Percentiles rank a stretch among this genome's conserved stretches.
These are phyloP conservation scores for Deakozyma indianensis DNA, from an alignment of 805 yeast species.

Conservation along the genomic window DNA sequence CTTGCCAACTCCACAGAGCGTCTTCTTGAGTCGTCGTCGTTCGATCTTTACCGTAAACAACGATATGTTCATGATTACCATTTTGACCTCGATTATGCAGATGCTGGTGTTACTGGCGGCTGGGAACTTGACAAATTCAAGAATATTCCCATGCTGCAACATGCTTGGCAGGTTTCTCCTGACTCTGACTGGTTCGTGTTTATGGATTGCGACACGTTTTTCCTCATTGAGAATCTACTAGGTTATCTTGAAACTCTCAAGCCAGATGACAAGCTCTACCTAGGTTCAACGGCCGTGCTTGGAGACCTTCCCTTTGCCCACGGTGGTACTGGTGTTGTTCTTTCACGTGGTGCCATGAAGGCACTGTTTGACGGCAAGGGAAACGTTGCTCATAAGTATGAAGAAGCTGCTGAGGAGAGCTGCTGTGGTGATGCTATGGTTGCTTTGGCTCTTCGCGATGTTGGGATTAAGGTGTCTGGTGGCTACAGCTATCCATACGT, in stretches of 20 bases:
- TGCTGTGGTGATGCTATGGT: constrained; percentile 26
- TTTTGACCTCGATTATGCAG: constrained; percentile 11
- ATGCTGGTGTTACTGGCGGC: constrained; percentile 12
- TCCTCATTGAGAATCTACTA: constrained; percentile 17
- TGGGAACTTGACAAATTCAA: constrained; percentile 25
- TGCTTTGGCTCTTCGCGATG: constrained; percentile 13
- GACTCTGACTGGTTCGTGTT: constrained; percentile 22
- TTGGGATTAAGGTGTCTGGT: constrained; percentile 6
- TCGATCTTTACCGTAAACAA: constrained; percentile 16
- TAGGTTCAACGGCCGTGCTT: constrained; percentile 18
- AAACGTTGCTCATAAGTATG: constrained; percentile 10
- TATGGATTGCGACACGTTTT: constrained; percentile 22
- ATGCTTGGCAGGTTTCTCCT: constrained; percentile 19
- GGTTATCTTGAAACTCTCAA: constrained; percentile 12
- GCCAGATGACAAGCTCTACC: constrained; percentile 16
- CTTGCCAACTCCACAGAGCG: constrained; percentile 13
- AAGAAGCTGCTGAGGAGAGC: constrained; percentile 8
- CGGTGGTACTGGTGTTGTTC: constrained; percentile 25
- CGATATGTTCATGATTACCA: constrained; percentile 12
- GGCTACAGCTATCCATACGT: constrained; percentile 9
- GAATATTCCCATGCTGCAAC: constrained; percentile 23
- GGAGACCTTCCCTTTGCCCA: constrained; percentile 19
- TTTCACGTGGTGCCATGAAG: constrained; percentile 20
- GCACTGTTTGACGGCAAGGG: constrained; percentile 13
- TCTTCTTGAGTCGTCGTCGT: constrained; percentile 8